Evolutionary conservation across 441 rosid species (phyloP).

Genomic region (Corymbia calophylla): DNA sequence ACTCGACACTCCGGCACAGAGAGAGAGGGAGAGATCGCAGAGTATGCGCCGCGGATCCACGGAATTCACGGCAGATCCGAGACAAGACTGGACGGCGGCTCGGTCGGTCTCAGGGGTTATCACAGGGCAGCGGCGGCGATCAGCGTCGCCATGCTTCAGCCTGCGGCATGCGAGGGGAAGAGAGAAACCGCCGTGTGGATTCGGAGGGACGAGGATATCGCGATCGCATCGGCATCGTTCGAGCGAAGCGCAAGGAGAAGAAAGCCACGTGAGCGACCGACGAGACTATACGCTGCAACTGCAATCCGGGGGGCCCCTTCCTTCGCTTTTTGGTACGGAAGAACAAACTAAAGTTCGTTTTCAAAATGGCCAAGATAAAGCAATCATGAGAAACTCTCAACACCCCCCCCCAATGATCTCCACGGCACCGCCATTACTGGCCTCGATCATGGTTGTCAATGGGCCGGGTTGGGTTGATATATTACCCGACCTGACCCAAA

Average conservation of each 20-base stretch:
- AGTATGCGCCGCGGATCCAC: background rate
- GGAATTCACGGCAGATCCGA: background rate
- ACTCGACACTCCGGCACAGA: background rate
- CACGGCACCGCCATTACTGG: accelerated
- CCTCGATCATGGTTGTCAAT: background rate
- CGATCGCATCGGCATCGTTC: background rate
- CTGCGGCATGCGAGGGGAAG: background rate
- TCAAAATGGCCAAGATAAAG: background rate
- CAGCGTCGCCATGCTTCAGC: background rate
- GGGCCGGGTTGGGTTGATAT: too few species aligned
- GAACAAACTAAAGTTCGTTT: background rate
- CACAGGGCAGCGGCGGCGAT: background rate
- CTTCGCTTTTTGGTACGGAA: background rate
- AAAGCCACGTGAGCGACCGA: background rate
- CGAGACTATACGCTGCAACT: background rate
- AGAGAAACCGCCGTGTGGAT: background rate
- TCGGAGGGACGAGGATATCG: background rate
- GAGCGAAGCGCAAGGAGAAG: background rate
- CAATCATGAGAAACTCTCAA: background rate
- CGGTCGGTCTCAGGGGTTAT: background rate
- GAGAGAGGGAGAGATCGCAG: background rate
- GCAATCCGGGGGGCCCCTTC: background rate
- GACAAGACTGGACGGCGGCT: background rate
- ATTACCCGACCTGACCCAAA: too few species aligned
- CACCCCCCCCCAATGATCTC: background rate